phyloP scores from a whole-genome alignment of 2,329 filamentous ascomycete genomes.

The Cytospora piceicola region DNA sequence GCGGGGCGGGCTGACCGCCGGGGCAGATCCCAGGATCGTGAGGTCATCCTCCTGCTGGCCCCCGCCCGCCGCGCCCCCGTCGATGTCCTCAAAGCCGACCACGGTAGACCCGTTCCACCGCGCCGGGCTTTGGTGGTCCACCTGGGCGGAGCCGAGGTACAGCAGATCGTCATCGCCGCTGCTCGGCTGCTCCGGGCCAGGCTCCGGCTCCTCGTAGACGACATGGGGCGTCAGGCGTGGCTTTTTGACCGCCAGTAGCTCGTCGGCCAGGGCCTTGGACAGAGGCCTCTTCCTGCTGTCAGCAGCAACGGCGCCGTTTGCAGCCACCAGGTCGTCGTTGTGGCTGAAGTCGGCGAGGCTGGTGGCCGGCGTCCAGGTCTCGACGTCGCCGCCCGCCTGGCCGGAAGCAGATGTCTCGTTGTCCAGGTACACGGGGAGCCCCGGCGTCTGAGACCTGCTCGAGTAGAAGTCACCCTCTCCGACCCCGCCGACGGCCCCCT shows the following conservation, averaged over 20 bases:
- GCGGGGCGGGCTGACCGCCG: neutral
- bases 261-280: conserved; percentile 4
- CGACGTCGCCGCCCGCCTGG: neutral
- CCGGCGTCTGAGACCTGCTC: neutral
- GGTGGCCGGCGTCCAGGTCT: neutral
- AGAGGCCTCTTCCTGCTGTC: conserved; percentile 9
- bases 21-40: neutral
- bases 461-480: neutral
- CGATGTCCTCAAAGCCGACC: neutral
- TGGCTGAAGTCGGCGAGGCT: neutral
- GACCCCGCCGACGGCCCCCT: conserved; percentile 2
- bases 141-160: neutral
- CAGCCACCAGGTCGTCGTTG: neutral
- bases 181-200: neutral
- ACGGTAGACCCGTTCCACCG: neutral
- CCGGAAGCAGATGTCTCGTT: neutral
- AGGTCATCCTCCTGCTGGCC: neutral
- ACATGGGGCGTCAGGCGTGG: neutral
- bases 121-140: neutral
- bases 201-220: neutral
- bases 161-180: neutral
- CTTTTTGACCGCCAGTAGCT: neutral
- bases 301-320: neutral
- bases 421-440: neutral
- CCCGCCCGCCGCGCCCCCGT: neutral